Percentiles rank a stretch among this genome's conserved stretches.
Conservation (phyloP, 2,329 filamentous ascomycete species). For the Periconia sp. region DNA sequence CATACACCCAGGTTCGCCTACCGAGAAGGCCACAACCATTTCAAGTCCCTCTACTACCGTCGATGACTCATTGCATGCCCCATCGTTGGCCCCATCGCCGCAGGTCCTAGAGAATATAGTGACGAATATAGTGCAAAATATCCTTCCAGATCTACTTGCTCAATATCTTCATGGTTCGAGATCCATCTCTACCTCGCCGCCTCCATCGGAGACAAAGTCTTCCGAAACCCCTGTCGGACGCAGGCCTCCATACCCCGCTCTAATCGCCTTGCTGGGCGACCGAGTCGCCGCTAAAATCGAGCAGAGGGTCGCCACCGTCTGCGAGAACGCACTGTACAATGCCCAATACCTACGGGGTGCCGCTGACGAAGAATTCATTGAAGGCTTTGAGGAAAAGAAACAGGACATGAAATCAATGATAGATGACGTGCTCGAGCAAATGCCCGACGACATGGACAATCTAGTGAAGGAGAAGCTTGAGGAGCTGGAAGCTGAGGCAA, state of each 20-base stretch:
- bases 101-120: not conserved
- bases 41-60: conserved; percentile 3
- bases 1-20: conserved; percentile 4
- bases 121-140: too few relatives aligned
- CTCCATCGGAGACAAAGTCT: too few relatives aligned
- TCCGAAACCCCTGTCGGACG: too few relatives aligned
- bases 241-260: not conserved
- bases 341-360: conserved; percentile 1
- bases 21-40: conserved; percentile 10
- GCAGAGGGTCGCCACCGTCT: conserved; percentile 1
- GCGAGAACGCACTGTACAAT: not conserved
- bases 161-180: not conserved
- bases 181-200: too few relatives aligned
- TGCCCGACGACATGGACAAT: not conserved
- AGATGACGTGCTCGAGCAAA: not conserved
- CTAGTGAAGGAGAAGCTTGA: not conserved
- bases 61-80: not conserved
- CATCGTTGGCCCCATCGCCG: not conserved
- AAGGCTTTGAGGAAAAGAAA: conserved; percentile 1
- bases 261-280: not conserved
- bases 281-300: not conserved
- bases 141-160: conserved; percentile 6
- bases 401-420: not conserved
- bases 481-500: not conserved
- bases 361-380: conserved; percentile 1